Percentiles rank a stretch among this genome's conserved stretches.
Conservation (phyloP, 305 asterid species). For the Solanum hybrid region DNA sequence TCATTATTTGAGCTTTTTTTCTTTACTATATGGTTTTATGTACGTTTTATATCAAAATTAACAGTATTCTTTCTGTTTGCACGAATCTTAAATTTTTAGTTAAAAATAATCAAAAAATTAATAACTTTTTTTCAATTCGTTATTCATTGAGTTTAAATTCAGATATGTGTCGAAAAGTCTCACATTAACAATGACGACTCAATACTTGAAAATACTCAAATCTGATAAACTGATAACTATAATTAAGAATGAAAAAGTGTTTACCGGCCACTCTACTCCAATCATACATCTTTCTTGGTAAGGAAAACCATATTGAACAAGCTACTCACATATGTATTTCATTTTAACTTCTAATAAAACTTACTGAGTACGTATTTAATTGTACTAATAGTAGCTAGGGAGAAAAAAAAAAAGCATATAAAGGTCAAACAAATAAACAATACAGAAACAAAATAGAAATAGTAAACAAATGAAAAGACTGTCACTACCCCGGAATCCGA, state of each 20-base stretch:
- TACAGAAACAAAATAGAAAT: neutral
- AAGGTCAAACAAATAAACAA: slow-evolving; percentile 4
- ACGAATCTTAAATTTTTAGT: neutral
- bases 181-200: neutral
- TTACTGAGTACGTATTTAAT: neutral
- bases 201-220: neutral
- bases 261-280: neutral
- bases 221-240: no score
- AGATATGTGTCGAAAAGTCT: no score
- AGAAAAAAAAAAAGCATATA: neutral
- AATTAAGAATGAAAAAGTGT: no score
- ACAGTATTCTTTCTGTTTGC: neutral
- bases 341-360: neutral
- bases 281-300: no score
- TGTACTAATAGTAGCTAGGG: neutral
- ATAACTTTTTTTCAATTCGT: no score
- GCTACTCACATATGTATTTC: neutral
- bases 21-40: neutral
- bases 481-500: neutral
- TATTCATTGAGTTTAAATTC: no score
- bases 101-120: no score
- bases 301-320: neutral
- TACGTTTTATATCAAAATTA: neutral
- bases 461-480: neutral
- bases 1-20: neutral